These are phyloP conservation scores for Thelonectria blattea DNA, from an alignment of 2,329 filamentous ascomycete genomes.

Conservation along the genomic window DNA sequence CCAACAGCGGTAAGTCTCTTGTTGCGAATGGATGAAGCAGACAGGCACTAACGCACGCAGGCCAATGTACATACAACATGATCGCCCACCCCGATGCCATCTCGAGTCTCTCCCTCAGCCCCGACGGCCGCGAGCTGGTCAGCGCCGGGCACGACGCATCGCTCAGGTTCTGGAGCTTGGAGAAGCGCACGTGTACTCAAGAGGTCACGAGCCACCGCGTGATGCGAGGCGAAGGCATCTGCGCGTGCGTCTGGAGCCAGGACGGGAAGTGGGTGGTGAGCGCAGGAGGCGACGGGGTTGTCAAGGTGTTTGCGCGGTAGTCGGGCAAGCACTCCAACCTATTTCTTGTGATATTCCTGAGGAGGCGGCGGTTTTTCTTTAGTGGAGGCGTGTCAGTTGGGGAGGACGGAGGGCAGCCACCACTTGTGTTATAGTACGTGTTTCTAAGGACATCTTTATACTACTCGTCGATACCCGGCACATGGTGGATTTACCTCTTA, in stretches of 20 bases:
- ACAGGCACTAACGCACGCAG: constrained; percentile 53
- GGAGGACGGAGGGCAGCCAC: constrained; percentile 12
- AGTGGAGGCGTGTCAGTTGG: constrained; percentile 22
- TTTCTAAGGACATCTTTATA: constrained; percentile 32
- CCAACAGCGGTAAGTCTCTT: constrained; percentile 85
- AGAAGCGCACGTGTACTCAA: constrained; percentile 93
- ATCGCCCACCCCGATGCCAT: constrained; percentile 94
- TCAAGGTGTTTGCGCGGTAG: constrained; percentile 82
- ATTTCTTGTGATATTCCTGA: background rate
- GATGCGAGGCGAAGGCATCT: constrained; percentile 96
- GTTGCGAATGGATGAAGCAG: background rate
- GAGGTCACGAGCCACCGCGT: constrained; percentile 92
- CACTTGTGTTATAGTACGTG: constrained; percentile 29
- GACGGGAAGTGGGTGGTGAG: constrained; percentile 95
- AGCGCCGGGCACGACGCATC: constrained; percentile 96
- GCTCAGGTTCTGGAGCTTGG: constrained; percentile 94
- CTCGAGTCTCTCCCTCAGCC: constrained; percentile 87
- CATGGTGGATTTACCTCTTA: constrained; percentile 26
- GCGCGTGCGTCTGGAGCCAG: constrained; percentile 92
- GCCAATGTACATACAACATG: constrained; percentile 99
- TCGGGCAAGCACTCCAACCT: constrained; percentile 14
- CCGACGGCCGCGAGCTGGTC: constrained; percentile 91
- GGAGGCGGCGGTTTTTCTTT: constrained; percentile 3
- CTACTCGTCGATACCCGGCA: constrained; percentile 45
- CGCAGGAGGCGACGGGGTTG: constrained; percentile 91